phyloP scores from a whole-genome alignment of 2,329 filamentous ascomycete genomes.

The Xylaria sp. region DNA sequence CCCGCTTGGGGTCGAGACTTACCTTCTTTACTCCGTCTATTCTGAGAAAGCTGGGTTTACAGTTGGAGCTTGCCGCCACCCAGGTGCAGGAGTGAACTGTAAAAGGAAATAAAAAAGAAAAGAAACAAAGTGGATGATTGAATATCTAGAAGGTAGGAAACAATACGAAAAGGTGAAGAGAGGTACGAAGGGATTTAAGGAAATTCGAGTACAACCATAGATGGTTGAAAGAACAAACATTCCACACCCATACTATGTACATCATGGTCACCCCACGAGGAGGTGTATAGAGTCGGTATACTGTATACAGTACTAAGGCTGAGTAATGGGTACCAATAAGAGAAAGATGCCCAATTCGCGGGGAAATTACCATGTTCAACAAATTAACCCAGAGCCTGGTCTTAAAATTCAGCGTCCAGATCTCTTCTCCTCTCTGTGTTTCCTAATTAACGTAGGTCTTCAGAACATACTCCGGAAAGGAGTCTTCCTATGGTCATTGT shows the following conservation, averaged over 20 bases:
- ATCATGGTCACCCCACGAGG: neutral
- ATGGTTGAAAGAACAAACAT: neutral
- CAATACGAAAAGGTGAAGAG: neutral
- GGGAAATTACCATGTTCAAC: neutral
- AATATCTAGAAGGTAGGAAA: too few species aligned
- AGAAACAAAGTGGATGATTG: neutral
- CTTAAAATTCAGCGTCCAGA: neutral
- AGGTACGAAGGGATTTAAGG: neutral
- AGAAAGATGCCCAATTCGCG: neutral
- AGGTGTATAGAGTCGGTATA: neutral
- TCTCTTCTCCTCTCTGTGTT: neutral
- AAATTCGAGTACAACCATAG: neutral
- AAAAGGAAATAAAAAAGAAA: neutral
- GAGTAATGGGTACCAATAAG: neutral
- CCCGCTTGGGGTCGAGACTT: neutral
- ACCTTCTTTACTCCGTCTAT: neutral
- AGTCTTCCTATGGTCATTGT: too few species aligned
- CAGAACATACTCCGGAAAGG: neutral
- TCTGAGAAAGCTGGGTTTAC: neutral
- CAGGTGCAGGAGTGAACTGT: neutral
- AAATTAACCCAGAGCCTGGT: neutral
- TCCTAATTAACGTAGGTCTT: neutral
- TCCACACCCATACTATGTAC: neutral
- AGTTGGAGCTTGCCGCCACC: neutral
- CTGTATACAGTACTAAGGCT: neutral